Evolutionary conservation across 805 yeast genomes (phyloP).

Genomic region (Alloascoidea africana): DNA sequence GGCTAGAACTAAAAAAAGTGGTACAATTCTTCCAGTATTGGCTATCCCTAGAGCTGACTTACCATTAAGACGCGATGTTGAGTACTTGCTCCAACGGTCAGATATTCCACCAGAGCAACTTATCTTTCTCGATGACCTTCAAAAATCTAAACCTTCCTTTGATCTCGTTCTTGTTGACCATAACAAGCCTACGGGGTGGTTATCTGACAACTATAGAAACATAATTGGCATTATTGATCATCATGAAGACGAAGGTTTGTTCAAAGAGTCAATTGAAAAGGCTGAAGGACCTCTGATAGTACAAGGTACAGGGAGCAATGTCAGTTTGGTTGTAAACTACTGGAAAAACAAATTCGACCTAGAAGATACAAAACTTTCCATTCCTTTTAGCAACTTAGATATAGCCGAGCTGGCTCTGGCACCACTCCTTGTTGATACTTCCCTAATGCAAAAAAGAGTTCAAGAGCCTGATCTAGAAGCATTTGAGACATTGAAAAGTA

Average conservation of each 20-base stretch:
- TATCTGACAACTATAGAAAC: conserved; percentile 24
- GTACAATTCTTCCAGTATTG: conserved; percentile 48
- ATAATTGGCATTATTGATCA: conserved; percentile 67
- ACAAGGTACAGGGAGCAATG: conserved; percentile 59
- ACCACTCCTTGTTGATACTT: conserved; percentile 67
- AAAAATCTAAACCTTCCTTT: conserved; percentile 12
- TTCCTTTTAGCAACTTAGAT: conserved; percentile 15
- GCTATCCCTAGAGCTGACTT: conserved; percentile 60
- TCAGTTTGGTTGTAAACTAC: conserved; percentile 53
- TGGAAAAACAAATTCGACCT: conserved; percentile 23
- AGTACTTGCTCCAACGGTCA: conserved; percentile 30
- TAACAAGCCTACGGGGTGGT: conserved; percentile 44
- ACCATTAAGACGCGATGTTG: conserved; percentile 55
- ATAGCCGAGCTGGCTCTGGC: conserved; percentile 36
- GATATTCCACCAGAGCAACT: conserved; percentile 33
- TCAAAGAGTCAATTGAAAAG: conserved; percentile 21
- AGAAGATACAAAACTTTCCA: conserved; percentile 7
- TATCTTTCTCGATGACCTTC: conserved; percentile 55
- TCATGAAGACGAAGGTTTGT: conserved; percentile 56
- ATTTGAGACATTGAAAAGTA: conserved; percentile 20
- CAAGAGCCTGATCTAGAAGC: conserved; percentile 41
- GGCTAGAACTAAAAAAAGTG: conserved; percentile 8
- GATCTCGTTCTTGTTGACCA: conserved; percentile 69
- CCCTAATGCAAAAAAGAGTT: conserved; percentile 47
- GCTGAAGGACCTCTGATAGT: conserved; percentile 41